Percentiles rank a stretch among this genome's conserved stretches.
These are phyloP conservation scores for Neurospora sp. DNA, from an alignment of 495 filamentous ascomycete genomes.

Conservation along the genomic window DNA sequence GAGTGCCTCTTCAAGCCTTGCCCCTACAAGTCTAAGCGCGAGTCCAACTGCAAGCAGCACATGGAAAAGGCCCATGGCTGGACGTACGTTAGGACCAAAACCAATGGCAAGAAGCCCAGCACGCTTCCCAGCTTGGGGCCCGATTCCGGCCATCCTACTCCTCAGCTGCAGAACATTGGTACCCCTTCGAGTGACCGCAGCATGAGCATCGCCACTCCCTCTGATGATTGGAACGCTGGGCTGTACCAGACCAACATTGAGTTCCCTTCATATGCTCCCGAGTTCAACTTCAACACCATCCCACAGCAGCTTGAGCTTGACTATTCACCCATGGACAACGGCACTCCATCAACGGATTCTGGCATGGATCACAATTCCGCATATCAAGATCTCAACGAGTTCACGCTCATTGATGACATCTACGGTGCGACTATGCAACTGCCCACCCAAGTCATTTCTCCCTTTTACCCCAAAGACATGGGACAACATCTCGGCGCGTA, in stretches of 20 bases:
- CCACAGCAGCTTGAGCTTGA: conserved; percentile 38
- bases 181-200: conserved; percentile 37
- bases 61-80: conserved; percentile 98
- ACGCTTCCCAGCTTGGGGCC: conserved; percentile 19
- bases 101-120: conserved; percentile 51
- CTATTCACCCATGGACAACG: conserved; percentile 38
- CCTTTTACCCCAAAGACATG: conserved; percentile 31
- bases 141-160: conserved; percentile 38
- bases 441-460: conserved; percentile 25
- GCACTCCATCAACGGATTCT: conserved; percentile 36
- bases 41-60: conserved; percentile 98
- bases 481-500: conserved; percentile 23
- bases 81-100: conserved; percentile 83
- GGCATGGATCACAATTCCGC: conserved; percentile 34
- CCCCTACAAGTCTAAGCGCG: conserved; percentile 86
- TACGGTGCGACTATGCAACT: conserved; percentile 40
- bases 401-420: conserved; percentile 45
- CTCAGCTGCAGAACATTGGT: conserved; percentile 44
- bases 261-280: conserved; percentile 32
- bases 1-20: conserved; percentile 78
- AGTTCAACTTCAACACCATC: conserved; percentile 27
- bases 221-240: conserved; percentile 26
- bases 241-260: conserved; percentile 23
- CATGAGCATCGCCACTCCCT: conserved; percentile 32
- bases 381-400: conserved; percentile 36